These are phyloP conservation scores for Nicotiana knightiana DNA, from an alignment of 257 asterid genomes.

Conservation along the genomic window DNA sequence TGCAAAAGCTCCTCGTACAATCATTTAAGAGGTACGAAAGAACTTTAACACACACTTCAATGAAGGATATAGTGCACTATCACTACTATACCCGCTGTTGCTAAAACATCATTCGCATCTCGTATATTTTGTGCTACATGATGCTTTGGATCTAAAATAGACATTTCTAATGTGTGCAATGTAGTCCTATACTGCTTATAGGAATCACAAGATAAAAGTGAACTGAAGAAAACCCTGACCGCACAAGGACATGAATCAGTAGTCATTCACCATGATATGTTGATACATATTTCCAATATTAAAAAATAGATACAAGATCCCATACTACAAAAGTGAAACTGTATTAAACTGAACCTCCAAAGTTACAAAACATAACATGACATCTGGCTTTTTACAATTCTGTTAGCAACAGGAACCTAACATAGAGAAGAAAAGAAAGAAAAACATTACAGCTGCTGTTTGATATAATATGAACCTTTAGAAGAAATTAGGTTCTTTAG, in stretches of 20 bases:
- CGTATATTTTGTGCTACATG: not conserved
- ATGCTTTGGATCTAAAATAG: not conserved
- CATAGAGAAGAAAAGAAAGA: conserved; percentile 5
- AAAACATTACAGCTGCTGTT: conserved; percentile 25
- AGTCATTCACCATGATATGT: conserved; percentile 20
- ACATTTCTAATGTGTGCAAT: not conserved
- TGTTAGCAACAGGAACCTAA: conserved; percentile 18
- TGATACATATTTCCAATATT: conserved; percentile 20
- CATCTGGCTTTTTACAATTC: conserved; percentile 38
- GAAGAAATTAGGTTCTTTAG: conserved; percentile 61
- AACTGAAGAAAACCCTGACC: not conserved
- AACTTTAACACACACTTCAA: not conserved
- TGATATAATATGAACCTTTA: conserved; percentile 35
- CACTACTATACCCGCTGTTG: not conserved
- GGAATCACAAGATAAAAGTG: not conserved
- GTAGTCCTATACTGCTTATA: not conserved
- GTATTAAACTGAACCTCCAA: conserved; percentile 18
- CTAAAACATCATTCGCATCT: not conserved
- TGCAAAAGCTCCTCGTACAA: not conserved
- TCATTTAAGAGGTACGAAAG: not conserved
- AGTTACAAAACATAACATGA: conserved; percentile 28
- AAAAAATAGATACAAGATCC: conserved; percentile 27
- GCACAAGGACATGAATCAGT: conserved; percentile 6
- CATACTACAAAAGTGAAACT: conserved; percentile 11
- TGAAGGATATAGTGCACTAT: not conserved